Conservation (phyloP, 2,329 filamentous ascomycete genomes). For the Venturia carpophila region DNA sequence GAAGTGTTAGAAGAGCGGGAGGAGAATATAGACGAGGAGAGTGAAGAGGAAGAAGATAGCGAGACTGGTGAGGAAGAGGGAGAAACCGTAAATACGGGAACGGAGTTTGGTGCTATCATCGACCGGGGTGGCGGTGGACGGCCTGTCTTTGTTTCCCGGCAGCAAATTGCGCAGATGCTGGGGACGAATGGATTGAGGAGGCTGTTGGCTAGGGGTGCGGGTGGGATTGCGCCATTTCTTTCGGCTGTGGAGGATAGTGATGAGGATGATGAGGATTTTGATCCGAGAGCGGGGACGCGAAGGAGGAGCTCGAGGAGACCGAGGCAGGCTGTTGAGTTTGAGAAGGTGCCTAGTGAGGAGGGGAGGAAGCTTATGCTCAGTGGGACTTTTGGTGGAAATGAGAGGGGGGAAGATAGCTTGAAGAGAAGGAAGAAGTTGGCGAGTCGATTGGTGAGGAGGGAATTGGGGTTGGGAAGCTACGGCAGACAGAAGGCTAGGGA, state of each 20-base stretch:
- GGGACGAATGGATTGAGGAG: constrained; percentile 6
- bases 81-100: constrained; percentile 32
- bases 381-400: constrained; percentile 68
- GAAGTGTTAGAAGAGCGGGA: constrained; percentile 19
- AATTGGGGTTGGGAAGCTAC: constrained; percentile 61
- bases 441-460: constrained; percentile 68
- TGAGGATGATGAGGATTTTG: constrained; percentile 20
- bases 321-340: constrained; percentile 42
- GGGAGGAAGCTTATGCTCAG: constrained; percentile 73
- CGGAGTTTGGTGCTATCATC: constrained; percentile 19
- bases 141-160: not conserved
- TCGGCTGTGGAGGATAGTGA: not conserved
- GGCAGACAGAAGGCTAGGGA: constrained; percentile 54
- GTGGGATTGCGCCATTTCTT: constrained; percentile 47
- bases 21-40: constrained; percentile 35
- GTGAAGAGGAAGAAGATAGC: constrained; percentile 37
- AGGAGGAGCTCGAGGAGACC: constrained; percentile 26
- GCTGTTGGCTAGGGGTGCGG: constrained; percentile 33
- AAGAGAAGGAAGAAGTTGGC: constrained; percentile 56
- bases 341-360: constrained; percentile 74
- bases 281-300: constrained; percentile 27
- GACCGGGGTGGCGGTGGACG: not conserved
- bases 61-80: constrained; percentile 32
- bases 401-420: constrained; percentile 42
- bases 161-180: not conserved